A percentile compares a stretch with the other conserved stretches of the same genome.
phyloP scores from a whole-genome alignment of 2,329 filamentous ascomycete species.

The Apiospora pterosperma region DNA sequence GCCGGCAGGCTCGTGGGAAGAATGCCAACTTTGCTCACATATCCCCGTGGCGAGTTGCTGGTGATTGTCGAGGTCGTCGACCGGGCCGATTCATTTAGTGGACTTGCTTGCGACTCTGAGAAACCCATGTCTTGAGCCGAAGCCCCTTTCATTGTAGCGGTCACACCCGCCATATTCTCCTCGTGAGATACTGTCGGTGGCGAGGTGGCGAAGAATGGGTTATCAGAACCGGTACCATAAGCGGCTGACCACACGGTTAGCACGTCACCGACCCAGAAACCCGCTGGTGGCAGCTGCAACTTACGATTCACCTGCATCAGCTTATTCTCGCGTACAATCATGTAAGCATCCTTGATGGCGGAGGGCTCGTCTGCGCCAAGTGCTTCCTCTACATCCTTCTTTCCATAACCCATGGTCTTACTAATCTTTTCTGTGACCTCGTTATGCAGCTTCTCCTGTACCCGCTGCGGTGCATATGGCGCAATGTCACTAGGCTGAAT shows the following conservation, averaged over 20 bases:
- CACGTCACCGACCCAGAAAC: background rate
- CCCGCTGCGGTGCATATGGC: constrained; percentile 70
- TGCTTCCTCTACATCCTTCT: constrained; percentile 91
- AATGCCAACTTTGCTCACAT: constrained; percentile 84
- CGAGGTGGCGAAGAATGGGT: constrained; percentile 39
- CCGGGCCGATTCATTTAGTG: constrained; percentile 51
- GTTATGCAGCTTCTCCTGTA: constrained; percentile 87
- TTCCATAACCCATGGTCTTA: constrained; percentile 96
- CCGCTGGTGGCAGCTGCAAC: constrained; percentile 32
- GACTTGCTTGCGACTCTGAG: constrained; percentile 40
- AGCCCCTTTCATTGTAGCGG: constrained; percentile 45
- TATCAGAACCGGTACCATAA: constrained; percentile 36
- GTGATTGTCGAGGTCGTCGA: constrained; percentile 49
- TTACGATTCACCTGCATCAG: constrained; percentile 92
- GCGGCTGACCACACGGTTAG: constrained; percentile 37
- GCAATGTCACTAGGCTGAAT: constrained; percentile 82
- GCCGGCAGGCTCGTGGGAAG: constrained; percentile 86
- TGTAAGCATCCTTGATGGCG: constrained; percentile 97
- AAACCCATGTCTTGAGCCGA: constrained; percentile 10
- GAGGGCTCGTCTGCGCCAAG: constrained; percentile 89
- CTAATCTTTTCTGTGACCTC: constrained; percentile 94
- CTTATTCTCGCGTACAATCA: constrained; percentile 97
- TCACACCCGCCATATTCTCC: constrained; percentile 53
- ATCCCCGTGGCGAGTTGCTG: constrained; percentile 47
- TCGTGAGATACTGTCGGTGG: constrained; percentile 43